phyloP scores from a whole-genome alignment of 176 grass and related monocot species.

The Calamus simplicifolius region DNA sequence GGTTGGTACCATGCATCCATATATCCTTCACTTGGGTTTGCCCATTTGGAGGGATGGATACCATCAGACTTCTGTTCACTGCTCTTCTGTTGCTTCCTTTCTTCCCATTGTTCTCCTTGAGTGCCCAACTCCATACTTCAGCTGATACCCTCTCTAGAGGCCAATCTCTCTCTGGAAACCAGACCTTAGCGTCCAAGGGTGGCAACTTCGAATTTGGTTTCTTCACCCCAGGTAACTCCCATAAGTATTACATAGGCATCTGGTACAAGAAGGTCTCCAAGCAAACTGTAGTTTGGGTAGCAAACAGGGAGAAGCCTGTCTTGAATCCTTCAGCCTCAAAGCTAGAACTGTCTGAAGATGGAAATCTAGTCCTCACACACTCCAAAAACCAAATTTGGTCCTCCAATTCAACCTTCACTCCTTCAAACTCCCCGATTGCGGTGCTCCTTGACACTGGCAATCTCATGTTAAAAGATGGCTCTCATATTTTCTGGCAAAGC shows the following conservation, averaged over 20 bases:
- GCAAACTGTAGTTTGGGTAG: slow-evolving; percentile 41
- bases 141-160: slow-evolving; percentile 29
- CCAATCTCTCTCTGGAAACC: slow-evolving; percentile 36
- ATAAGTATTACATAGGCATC: slow-evolving; percentile 38
- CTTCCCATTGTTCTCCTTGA: too few relatives aligned
- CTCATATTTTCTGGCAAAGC: slow-evolving; percentile 42
- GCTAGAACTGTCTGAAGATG: slow-evolving; percentile 27
- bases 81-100: too few relatives aligned
- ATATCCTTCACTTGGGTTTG: too few relatives aligned
- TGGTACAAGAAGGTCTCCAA: slow-evolving; percentile 34
- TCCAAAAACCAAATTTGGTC: slow-evolving; percentile 29
- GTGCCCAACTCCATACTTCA: background rate
- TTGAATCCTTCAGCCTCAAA: slow-evolving; percentile 20
- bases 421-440: slow-evolving; percentile 25
- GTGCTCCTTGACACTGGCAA: slow-evolving; percentile 49
- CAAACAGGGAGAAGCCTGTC: slow-evolving; percentile 44
- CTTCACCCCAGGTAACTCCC: slow-evolving; percentile 41
- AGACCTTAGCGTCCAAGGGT: slow-evolving; percentile 39
- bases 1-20: too few relatives aligned
- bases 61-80: too few relatives aligned
- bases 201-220: slow-evolving; percentile 60
- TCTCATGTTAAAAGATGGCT: slow-evolving; percentile 34
- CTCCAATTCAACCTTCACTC: slow-evolving; percentile 30
- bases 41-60: too few relatives aligned
- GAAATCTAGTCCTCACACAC: slow-evolving; percentile 29